phyloP scores from a whole-genome alignment of 139 green algal genomes.

The Chlamydomonas sphaeroides region DNA sequence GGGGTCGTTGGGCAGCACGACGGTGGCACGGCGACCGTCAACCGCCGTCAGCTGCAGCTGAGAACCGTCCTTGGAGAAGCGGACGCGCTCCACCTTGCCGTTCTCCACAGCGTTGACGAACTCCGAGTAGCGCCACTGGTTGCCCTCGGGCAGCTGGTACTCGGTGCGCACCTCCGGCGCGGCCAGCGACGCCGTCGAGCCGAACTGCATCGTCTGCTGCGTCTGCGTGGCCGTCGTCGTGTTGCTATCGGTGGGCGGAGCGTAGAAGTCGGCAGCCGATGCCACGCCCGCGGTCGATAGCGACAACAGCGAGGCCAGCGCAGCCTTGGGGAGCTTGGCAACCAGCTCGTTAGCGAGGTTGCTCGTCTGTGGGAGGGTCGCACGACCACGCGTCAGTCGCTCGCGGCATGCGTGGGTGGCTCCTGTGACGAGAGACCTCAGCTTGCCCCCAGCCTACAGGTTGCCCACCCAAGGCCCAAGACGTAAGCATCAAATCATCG shows the following conservation, averaged over 20 bases:
- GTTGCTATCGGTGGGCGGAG: constrained; percentile 53
- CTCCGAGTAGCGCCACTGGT: constrained; percentile 97
- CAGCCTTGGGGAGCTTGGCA: constrained; percentile 63
- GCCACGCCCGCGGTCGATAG: constrained; percentile 51
- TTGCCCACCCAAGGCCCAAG: too few species aligned
- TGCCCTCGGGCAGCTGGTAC: constrained; percentile 91
- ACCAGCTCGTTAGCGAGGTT: constrained; percentile 50
- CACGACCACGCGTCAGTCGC: too few species aligned
- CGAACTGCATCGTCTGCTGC: constrained; percentile 44
- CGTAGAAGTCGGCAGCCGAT: constrained; percentile 60
- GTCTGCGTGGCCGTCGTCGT: constrained; percentile 35
- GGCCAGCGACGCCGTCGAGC: constrained; percentile 41
- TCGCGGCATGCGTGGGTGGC: too few species aligned
- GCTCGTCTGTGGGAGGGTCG: constrained; percentile 32
- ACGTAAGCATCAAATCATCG: too few species aligned
- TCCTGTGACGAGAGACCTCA: too few species aligned
- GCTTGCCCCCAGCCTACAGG: too few species aligned
- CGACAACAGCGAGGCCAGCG: constrained; percentile 70
- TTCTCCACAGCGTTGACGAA: constrained; percentile 94
- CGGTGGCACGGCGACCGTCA: constrained; percentile 78
- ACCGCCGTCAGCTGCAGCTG: constrained; percentile 85
- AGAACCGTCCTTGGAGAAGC: constrained; percentile 97
- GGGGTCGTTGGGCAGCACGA: constrained; percentile 87
- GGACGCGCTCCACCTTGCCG: constrained; percentile 97
- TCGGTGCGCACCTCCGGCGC: constrained; percentile 59